These are phyloP conservation scores for Pyrrhoderma noxium DNA, from an alignment of 1,284 basidiomycete genomes.

Conservation along the genomic window DNA sequence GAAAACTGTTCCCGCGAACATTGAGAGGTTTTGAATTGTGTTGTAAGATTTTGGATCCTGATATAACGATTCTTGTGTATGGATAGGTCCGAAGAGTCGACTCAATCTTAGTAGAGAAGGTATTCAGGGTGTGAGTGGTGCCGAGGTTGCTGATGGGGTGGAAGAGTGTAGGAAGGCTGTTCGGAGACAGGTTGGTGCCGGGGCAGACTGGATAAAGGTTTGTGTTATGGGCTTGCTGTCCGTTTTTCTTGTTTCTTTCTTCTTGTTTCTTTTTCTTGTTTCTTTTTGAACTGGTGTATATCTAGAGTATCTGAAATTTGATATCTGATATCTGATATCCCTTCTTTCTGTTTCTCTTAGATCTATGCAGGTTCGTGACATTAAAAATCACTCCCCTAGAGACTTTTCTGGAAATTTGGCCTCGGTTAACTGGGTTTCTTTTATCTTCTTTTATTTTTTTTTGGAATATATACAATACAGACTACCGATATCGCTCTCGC, in stretches of 20 bases:
- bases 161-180: conserved; percentile 51
- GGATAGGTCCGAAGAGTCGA: conserved; percentile 46
- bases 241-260: not conserved
- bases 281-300: not conserved
- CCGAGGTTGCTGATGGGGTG: conserved; percentile 51
- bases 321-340: not conserved
- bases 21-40: not conserved
- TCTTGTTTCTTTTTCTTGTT: not conserved
- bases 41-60: not conserved
- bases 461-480: conserved; percentile 27
- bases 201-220: conserved; percentile 61
- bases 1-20: conserved; percentile 3
- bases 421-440: conserved; percentile 5
- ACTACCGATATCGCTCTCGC: conserved; percentile 45
- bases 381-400: not conserved
- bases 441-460: too few species aligned
- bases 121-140: conserved; percentile 49
- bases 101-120: conserved; percentile 42
- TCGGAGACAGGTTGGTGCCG: conserved; percentile 57
- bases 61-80: not conserved
- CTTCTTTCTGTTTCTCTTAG: conserved; percentile 24
- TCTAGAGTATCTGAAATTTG: not conserved
- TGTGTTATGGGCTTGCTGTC: not conserved
- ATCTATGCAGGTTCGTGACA: conserved; percentile 43
- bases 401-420: not conserved